Evolutionary conservation across 805 yeast genomes (phyloP), one percentile per base, ranked within the genome.

Genomic region (Kluyveromyces aestuarii): DNA sequence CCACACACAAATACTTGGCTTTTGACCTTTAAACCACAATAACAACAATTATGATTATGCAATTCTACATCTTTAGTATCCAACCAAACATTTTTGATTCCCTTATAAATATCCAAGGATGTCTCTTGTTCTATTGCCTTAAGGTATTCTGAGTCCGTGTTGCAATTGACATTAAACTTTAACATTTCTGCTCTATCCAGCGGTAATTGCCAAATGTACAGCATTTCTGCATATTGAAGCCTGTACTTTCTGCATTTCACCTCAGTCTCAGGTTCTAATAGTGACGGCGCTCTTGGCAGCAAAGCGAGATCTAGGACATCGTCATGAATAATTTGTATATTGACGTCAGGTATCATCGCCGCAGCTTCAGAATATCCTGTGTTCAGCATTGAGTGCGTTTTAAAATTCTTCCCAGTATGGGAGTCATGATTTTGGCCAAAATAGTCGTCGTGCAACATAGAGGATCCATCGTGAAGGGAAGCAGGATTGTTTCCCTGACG

Each of bases 161-260:
- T 52, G 36, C 42, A 45, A 27, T 52, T 52, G 14, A 52, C 44
- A 25, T 52, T 52, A 19, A 50, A 52, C 65, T 90, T 88, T 48
- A 87, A 63, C 10, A 90, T 76, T 58, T 90, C 90, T 27, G 87
- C 80, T 40, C 96, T 67, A 53, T 82, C 79, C n/a, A 85, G 75
- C 0, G 89, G 85, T 17, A 89, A 71, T 0, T 93, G 95, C 97
- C 97, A 91, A 35, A 76, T 65, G 58, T 77, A 86, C 13, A 90
- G 69, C 60, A 90, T 73, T 17, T 82, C 77, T 0, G 96, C 89
- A 63, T 91, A 90, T 55, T 81, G 83, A 18, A 76, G 73, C 38
- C 96, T 79, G 76, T 70, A 72, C 1, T 54, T 52, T 37, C 60
- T 52, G 41, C 57, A 71, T 60, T 56, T 61, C 2, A 39, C 37